Evolutionary conservation across 768 basidiomycete species (phyloP), one percentile per base, ranked within the genome.

Genomic region (Nidularia pulvinata): DNA sequence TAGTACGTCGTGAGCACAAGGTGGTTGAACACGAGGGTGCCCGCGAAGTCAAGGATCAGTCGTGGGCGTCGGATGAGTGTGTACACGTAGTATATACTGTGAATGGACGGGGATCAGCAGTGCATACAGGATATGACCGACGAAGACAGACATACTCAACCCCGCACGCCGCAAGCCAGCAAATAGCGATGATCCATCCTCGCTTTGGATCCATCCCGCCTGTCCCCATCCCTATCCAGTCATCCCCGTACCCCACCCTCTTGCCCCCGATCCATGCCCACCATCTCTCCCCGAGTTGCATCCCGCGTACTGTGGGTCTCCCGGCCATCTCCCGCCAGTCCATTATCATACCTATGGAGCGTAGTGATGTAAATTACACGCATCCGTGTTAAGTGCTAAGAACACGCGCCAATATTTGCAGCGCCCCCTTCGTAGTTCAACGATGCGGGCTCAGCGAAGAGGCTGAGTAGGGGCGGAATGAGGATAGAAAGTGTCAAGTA

Each of bases 281-380:
- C 88, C 88, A 91, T 45, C 81, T 72, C 43, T 84, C 81, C 51
- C 82, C 81, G 14, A 84, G 87, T 22, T 84, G 80, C 52, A 84
- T 69, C 30, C 82, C 82, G 52, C 80, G 81, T 19, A 89, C 84
- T 0, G 94, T 95, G 3, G 91, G 85, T 49, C 82, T 72, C 4
- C 93, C 91, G 1, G 95, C 90, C 84, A 99, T 88, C 69, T 98
- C 91, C 46, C 94, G 81, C 97, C 97, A 99, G 71, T 98, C 95
- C 87, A 99, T 93, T 36, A 98, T 76, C 88, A 94, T 92, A 3
- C 88, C 89, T 88, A 56, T 10, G 35, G 49, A 2, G 10, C 13
- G 39, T 35, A 49, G 6, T 33, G 45, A 46, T 46, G 32, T 19
- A 47, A 49, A 9, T 33, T 33, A 42, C 13, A 42, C 13, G 7